phyloP scores from a whole-genome alignment of 306 rosid species.

The Dryas octopetala region DNA sequence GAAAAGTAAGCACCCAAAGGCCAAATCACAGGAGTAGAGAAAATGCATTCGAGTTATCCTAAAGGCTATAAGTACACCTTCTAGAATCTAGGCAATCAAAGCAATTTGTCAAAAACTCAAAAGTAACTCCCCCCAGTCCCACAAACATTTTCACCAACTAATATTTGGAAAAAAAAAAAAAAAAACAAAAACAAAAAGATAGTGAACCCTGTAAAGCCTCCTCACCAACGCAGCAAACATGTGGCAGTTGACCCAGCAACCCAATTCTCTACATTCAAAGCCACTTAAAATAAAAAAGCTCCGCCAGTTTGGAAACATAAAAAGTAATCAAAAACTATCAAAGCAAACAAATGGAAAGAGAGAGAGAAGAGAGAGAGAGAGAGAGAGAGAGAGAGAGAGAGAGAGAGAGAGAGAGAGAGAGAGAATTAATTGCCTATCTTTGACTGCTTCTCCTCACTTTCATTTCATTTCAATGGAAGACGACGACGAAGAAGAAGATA shows the following conservation, averaged over 20 bases:
- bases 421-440: slow-evolving; percentile 5
- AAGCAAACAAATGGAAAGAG: not conserved
- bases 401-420: not conserved
- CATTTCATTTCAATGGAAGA: slow-evolving; percentile 27
- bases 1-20: not conserved
- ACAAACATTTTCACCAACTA: not conserved
- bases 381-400: slow-evolving; percentile 13
- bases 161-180: not conserved
- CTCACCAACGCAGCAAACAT: not conserved
- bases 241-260: not conserved
- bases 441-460: slow-evolving; percentile 45
- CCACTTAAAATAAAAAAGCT: not conserved
- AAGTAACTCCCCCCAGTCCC: not conserved
- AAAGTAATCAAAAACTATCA: not conserved
- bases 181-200: no score
- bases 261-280: not conserved
- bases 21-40: not conserved
- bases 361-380: slow-evolving; percentile 1
- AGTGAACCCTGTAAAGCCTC: no score
- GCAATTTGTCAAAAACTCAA: not conserved
- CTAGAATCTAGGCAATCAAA: not conserved
- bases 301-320: not conserved
- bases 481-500: slow-evolving; percentile 18
- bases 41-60: not conserved
- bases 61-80: not conserved